Base-by-base conservation (phyloP, 2,329 filamentous ascomycete species). In the Trichophaea hybrida region DNA sequence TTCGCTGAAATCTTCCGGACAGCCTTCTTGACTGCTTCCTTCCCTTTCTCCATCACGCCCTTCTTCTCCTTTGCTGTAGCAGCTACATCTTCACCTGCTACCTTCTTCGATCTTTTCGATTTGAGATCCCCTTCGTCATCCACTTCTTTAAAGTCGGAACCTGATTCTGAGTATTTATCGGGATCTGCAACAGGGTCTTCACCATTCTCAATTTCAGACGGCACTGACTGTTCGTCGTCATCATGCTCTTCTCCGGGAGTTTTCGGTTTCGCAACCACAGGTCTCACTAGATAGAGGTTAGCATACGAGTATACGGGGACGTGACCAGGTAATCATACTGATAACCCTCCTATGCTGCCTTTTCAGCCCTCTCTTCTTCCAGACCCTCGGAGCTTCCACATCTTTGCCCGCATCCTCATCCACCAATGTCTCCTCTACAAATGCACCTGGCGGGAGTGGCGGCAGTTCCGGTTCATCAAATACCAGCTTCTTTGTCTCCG, bases 351-450 rank as follows among this genome's bases (percentile, higher is more conserved):
- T 77, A 2, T 87, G 91, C 58, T 86, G 88, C 62, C 87, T 77
- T 75, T 93, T 93, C 70, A 86, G 79, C 0, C 86, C 86, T 74
- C 86, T 87, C 78, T 93, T 93, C 76, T 90, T 91, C 75, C 79
- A 91, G 1, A 80, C 72, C 57, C 77, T 80, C 40, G 58, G 64
- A 1, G 63, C 49, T 15, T 51, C 60, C 5, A 57, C 65, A n/a
- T 68, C 70, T 13, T 54, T 46, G 38, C 59, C 10, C 34, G 59
- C 49, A 37, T 46, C 35, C 33, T 59, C 57, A 24, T 60, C 59
- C 35, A 58, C 50, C 13, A 43, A 33, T 38, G 32, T 24, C 24
- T 63, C 63, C 40, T 63, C 64, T 4, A 35, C 51, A 49, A 59
- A 63, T 40, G 63, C 64, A 2, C 58, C 63, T 4, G 51, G 24